A percentile compares a stretch with the other conserved stretches of the same genome.
Conservation (phyloP, 2,329 filamentous ascomycete species). For the Tothia fuscella region DNA sequence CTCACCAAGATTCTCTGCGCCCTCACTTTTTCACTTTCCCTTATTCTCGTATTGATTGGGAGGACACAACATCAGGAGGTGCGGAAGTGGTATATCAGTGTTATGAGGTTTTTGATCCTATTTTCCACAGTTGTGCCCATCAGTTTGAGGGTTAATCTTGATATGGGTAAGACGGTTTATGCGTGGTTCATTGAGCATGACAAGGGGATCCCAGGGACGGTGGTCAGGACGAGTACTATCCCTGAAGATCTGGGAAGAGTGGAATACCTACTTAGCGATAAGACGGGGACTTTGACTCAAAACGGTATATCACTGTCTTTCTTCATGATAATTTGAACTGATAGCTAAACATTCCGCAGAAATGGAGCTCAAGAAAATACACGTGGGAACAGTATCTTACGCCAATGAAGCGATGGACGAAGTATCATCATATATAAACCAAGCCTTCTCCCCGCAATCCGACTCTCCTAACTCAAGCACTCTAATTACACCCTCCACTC, state of each 20-base stretch:
- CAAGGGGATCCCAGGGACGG: conserved; percentile 75
- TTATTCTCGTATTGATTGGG: conserved; percentile 55
- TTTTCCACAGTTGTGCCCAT: conserved; percentile 99
- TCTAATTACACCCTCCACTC: conserved; percentile 66
- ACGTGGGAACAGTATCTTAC: conserved; percentile 95
- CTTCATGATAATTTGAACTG: conserved; percentile 10
- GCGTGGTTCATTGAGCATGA: conserved; percentile 92
- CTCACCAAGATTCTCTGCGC: conserved; percentile 91
- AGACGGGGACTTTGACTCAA: conserved; percentile 94
- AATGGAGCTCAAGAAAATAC: conserved; percentile 98
- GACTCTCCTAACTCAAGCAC: conserved; percentile 23
- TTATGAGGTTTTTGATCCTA: conserved; percentile 93
- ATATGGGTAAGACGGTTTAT: conserved; percentile 94
- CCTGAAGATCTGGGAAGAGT: conserved; percentile 92
- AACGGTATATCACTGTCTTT: no score
- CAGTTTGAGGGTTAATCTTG: conserved; percentile 87
- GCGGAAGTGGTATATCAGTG: conserved; percentile 83
- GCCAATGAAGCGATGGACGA: conserved; percentile 99
- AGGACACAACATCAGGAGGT: conserved; percentile 71
- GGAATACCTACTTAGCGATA: conserved; percentile 92
- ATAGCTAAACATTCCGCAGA: conserved; percentile 44
- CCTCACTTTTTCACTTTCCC: conserved; percentile 73
- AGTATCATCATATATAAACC: conserved; percentile 71
- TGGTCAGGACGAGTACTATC: conserved; percentile 93
- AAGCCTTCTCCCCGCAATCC: conserved; percentile 75